phyloP scores from a whole-genome alignment of 2,329 filamentous ascomycete species.

The Fusarium phyllophilum region DNA sequence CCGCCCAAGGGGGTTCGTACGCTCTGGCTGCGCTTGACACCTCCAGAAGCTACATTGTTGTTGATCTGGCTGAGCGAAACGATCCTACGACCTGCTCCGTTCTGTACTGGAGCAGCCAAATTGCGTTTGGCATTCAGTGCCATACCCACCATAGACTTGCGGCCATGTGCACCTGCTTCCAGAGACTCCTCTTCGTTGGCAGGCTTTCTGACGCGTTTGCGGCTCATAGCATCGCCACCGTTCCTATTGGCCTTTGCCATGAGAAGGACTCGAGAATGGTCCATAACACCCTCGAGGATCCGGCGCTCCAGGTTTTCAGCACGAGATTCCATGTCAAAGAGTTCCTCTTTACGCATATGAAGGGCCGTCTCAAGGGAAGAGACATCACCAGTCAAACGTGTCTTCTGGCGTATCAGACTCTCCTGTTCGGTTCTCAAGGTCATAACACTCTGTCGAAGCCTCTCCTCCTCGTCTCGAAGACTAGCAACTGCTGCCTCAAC shows the following conservation, averaged over 20 bases:
- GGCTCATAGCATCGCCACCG: conserved; percentile 66
- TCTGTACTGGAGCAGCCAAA: conserved; percentile 57
- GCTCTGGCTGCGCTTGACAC: conserved; percentile 81
- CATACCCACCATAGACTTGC: conserved; percentile 59
- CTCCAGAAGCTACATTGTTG: conserved; percentile 72
- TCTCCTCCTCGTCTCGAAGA: conserved; percentile 63
- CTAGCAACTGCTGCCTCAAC: conserved; percentile 65
- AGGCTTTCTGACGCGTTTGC: conserved; percentile 63
- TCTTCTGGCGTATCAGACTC: conserved; percentile 79
- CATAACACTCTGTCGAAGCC: conserved; percentile 65
- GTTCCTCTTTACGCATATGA: conserved; percentile 87
- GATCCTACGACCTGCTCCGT: conserved; percentile 78
- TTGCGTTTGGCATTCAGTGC: conserved; percentile 64
- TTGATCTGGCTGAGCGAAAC: conserved; percentile 91
- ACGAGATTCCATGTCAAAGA: conserved; percentile 88
- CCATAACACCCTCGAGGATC: conserved; percentile 94
- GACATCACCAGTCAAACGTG: conserved; percentile 83
- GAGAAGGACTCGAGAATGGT: conserved; percentile 91
- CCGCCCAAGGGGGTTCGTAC: conserved; percentile 68
- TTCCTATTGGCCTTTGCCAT: conserved; percentile 71
- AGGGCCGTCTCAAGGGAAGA: conserved; percentile 92
- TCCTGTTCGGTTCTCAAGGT: conserved; percentile 76
- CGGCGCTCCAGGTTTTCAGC: conserved; percentile 90
- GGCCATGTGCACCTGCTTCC: conserved; percentile 37
- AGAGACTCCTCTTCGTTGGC: conserved; percentile 38